Evolutionary conservation across 176 grass and related monocot species (phyloP).

Genomic region (Oryza meridionalis): DNA sequence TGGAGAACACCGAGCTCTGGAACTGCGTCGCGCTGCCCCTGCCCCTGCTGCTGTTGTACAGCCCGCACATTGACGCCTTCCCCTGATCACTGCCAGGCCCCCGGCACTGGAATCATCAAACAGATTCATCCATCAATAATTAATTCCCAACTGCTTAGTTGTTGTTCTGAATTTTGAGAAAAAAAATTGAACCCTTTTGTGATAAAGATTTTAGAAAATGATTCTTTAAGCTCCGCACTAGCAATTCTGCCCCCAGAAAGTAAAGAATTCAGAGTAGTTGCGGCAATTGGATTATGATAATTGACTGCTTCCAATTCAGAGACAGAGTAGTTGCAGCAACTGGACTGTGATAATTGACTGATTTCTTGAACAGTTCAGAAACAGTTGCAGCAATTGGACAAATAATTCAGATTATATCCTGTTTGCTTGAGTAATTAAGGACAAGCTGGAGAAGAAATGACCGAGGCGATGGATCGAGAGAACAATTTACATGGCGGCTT

Average conservation of each 20-base stretch:
- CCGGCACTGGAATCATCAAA: slow-evolving; percentile 9
- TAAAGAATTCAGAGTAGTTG: background rate
- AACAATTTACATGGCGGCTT: slow-evolving; percentile 54
- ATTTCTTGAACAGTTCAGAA: too few relatives aligned
- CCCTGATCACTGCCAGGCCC: background rate
- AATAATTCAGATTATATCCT: too few relatives aligned
- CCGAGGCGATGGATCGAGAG: too few relatives aligned
- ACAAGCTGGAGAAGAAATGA: too few relatives aligned
- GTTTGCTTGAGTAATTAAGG: background rate
- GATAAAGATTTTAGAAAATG: background rate
- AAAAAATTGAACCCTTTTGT: background rate
- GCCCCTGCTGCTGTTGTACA: slow-evolving; percentile 29
- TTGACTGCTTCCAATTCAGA: too few relatives aligned
- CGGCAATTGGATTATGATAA: background rate
- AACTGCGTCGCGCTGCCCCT: background rate
- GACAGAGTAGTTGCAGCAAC: too few relatives aligned
- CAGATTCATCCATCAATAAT: background rate
- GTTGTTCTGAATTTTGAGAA: background rate
- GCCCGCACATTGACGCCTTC: slow-evolving; percentile 21
- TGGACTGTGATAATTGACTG: background rate
- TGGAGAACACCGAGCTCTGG: slow-evolving; percentile 61
- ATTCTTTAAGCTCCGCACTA: background rate
- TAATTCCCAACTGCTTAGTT: background rate
- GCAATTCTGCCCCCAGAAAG: background rate
- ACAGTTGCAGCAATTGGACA: too few relatives aligned